Percentiles rank a stretch among this genome's conserved stretches.
phyloP scores from a whole-genome alignment of 108 stramenopile species.

The Asterionellopsis glacialis region DNA sequence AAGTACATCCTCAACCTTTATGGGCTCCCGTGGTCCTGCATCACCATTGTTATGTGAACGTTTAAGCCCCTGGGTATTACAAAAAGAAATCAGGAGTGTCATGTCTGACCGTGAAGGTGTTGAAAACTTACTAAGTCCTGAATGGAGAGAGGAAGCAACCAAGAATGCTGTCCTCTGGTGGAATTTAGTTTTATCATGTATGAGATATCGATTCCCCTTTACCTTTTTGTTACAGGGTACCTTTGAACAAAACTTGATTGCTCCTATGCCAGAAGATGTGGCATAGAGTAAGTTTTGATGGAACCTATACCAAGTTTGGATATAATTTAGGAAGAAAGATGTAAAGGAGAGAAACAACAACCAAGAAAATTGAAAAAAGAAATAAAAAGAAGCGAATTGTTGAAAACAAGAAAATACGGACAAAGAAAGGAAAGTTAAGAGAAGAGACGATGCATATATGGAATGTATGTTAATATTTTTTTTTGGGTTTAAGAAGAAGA shows the following conservation, averaged over 20 bases:
- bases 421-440: no score
- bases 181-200: conserved; percentile 79
- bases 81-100: conserved; percentile 79
- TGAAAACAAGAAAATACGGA: no score
- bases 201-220: conserved; percentile 78
- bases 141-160: conserved; percentile 65
- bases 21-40: conserved; percentile 64
- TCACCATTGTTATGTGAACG: conserved; percentile 81
- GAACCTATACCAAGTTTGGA: no score
- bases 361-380: no score
- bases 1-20: conserved; percentile 62
- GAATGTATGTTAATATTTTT: no score
- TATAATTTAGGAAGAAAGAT: no score
- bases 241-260: conserved; percentile 75
- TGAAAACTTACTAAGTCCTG: conserved; percentile 63
- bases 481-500: no score
- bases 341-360: no score
- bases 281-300: neutral
- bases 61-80: conserved; percentile 79
- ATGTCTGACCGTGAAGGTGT: conserved; percentile 66
- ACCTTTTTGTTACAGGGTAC: conserved; percentile 75
- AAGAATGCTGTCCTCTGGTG: conserved; percentile 83
- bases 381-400: no score
- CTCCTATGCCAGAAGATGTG: conserved; percentile 68
- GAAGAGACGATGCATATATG: no score